Percentiles rank a stretch among this genome's conserved stretches.
Conservation (phyloP, 2,329 filamentous ascomycete species). For the Pseudodiploospora longispora region DNA sequence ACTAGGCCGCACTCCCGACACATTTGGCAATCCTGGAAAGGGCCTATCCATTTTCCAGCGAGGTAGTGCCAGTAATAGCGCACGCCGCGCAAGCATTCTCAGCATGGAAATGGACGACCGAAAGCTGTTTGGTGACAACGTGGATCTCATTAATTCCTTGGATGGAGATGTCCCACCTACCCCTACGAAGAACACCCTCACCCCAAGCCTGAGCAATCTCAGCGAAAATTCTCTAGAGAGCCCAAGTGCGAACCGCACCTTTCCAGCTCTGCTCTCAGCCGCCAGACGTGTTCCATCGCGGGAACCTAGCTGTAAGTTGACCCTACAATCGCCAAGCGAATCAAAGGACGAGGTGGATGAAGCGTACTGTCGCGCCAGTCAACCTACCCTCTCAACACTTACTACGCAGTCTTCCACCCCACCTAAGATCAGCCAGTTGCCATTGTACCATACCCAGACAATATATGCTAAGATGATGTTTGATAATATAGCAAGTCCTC, state of each 20-base stretch:
- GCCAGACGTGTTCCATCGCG: constrained; percentile 28
- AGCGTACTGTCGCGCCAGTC: constrained; percentile 9
- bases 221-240: constrained; percentile 35
- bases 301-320: constrained; percentile 39
- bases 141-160: constrained; percentile 17
- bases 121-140: constrained; percentile 31
- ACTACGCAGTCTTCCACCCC: constrained; percentile 16
- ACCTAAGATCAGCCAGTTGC: constrained; percentile 9
- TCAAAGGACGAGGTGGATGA: constrained; percentile 10
- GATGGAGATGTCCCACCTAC: constrained; percentile 76
- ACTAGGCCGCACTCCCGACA: constrained; percentile 36
- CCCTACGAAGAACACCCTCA: constrained; percentile 66
- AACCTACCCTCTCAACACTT: constrained; percentile 26
- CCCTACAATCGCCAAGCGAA: constrained; percentile 10
- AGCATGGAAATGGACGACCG: constrained; percentile 74
- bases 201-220: constrained; percentile 31
- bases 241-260: constrained; percentile 39
- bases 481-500: constrained; percentile 52
- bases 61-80: constrained; percentile 37
- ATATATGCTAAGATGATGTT: constrained; percentile 42
- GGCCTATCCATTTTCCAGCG: constrained; percentile 60
- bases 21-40: constrained; percentile 48
- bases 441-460: constrained; percentile 23
- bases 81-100: constrained; percentile 60
- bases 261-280: constrained; percentile 34